Base-by-base conservation (phyloP, 257 asterid species). In the Linaria vulgaris region DNA sequence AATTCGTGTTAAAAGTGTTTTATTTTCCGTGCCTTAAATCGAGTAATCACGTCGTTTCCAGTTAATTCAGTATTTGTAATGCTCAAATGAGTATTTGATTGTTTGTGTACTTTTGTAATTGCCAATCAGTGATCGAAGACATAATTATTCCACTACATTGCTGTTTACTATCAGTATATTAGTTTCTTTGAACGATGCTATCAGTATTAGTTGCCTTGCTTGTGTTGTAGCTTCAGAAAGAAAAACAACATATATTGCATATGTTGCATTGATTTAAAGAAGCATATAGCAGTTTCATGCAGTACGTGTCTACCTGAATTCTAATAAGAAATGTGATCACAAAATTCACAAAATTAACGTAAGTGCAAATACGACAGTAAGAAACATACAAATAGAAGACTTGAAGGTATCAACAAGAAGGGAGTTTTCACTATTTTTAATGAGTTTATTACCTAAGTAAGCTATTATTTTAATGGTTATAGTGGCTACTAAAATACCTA, bases 31-130 rank as follows among this genome's bases (percentile, higher is more conserved):
- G n/a, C n/a, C n/a, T n/a, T n/a, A n/a, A n/a, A n/a, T n/a, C n/a
- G n/a, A n/a, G n/a, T 75, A 63, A 62, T 63, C 64, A 68, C 31
- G 69, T 56, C 24, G 69, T 43, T 76, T 76, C 63, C 74, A 66
- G 27, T 70, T 67, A 50, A 66, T 61, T 58, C 56, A 21, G 71
- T 75, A 63, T 61, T 78, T 74, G 64, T 67, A 53, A 66, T 60
- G 76, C 66, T 49, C 27, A 59, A 66, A 76, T 15, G 74, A 63
- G 31, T 16, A 50, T 61, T 47, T 31, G 14, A 21, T 34, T 34
- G 9, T 34, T 37, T 70, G 67, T 67, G 59, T 43, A 44, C 71
- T 58, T 69, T 57, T 64, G 73, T 48, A 68, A 59, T 62, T 62
- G 63, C 51, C 65, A 58, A 27, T 60, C 43, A 16, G 58, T 69